Percentiles rank a stretch among this genome's conserved stretches.
Evolutionary conservation across 768 basidiomycete genomes (phyloP).

Genomic region (Calocybe indica): DNA sequence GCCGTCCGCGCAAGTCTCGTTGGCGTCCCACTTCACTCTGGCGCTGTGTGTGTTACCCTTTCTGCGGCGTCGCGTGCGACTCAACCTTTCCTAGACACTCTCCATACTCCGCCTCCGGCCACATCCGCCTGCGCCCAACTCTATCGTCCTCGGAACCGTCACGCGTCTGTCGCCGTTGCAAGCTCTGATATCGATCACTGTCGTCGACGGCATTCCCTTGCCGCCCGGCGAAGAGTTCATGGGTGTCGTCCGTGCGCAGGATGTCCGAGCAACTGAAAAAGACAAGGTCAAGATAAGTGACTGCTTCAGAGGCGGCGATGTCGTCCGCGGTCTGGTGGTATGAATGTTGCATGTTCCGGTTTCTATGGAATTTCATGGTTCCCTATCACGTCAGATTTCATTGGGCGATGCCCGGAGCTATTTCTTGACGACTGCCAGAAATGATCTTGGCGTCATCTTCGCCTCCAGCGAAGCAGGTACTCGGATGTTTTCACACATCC

Average conservation of each 20-base stretch:
- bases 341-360: background rate
- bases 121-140: constrained; percentile 67
- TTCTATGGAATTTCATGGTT: background rate
- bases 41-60: constrained; percentile 53
- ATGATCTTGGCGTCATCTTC: constrained; percentile 88
- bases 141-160: constrained; percentile 77
- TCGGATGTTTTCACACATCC: constrained; percentile 11
- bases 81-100: constrained; percentile 40
- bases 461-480: constrained; percentile 82
- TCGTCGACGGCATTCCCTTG: constrained; percentile 82
- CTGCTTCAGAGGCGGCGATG: constrained; percentile 89
- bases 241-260: constrained; percentile 83
- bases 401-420: constrained; percentile 89
- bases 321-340: constrained; percentile 83
- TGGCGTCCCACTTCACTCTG: constrained; percentile 55
- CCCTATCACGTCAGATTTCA: constrained; percentile 55
- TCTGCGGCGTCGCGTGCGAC: constrained; percentile 12
- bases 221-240: constrained; percentile 83
- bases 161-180: constrained; percentile 81
- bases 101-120: constrained; percentile 63
- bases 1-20: constrained; percentile 65
- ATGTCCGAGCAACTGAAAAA: constrained; percentile 86
- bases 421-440: constrained; percentile 86
- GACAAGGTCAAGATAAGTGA: constrained; percentile 86
- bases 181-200: constrained; percentile 76